Conservation (phyloP, 2,329 filamentous ascomycete genomes). For the Magnaporthales sp. region DNA sequence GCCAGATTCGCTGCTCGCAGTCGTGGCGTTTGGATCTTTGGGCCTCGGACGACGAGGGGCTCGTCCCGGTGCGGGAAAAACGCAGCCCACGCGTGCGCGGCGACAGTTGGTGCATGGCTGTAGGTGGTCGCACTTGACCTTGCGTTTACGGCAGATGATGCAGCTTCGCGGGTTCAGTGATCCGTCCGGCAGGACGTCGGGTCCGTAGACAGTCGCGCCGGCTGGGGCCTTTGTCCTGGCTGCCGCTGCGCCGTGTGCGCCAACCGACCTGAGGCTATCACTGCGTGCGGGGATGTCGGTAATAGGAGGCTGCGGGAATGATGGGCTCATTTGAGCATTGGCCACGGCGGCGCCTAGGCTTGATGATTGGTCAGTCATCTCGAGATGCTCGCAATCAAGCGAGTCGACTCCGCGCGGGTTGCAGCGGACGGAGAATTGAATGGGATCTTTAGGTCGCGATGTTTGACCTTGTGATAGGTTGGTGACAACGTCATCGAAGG, state of each 20-base stretch:
- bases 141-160: constrained; percentile 14
- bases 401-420: neutral
- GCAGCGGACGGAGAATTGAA: neutral
- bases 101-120: constrained; percentile 55
- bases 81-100: constrained; percentile 60
- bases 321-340: neutral
- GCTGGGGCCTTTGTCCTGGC: constrained; percentile 13
- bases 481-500: neutral
- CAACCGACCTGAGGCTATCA: neutral
- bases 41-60: constrained; percentile 58
- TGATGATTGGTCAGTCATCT: neutral
- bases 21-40: constrained; percentile 52
- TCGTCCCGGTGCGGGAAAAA: constrained; percentile 66
- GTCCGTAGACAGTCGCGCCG: constrained; percentile 18
- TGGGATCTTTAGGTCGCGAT: neutral
- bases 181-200: constrained; percentile 14
- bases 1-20: constrained; percentile 19
- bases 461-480: neutral
- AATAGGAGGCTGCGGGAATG: neutral
- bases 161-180: constrained; percentile 15
- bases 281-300: neutral
- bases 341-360: neutral
- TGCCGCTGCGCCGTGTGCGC: neutral
- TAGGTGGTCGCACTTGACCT: constrained; percentile 37
- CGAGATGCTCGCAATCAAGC: neutral